Conservation (phyloP, 2,329 filamentous ascomycete species). For the Verticillium nubilum region DNA sequence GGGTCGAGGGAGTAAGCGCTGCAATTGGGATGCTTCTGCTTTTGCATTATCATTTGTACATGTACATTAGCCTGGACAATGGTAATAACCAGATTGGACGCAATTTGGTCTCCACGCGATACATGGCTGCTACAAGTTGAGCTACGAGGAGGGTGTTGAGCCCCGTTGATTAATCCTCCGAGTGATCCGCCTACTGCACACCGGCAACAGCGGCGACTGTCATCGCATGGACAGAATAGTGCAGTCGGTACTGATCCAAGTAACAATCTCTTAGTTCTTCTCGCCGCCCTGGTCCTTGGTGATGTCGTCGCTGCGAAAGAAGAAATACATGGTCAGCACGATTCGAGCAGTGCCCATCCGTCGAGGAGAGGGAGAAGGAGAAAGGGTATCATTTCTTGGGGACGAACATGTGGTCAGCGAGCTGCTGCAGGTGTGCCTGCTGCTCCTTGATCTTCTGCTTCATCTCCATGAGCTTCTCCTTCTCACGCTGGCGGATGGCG, state of each 20-base stretch:
- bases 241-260: neutral
- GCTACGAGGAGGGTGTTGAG: neutral
- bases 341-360: neutral
- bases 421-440: constrained; percentile 75
- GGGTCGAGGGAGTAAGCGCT: neutral
- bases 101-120: neutral
- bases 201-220: neutral
- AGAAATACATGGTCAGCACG: constrained; percentile 4
- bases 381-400: neutral
- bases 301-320: constrained; percentile 61
- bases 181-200: neutral
- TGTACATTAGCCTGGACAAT: constrained; percentile 32
- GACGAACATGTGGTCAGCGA: constrained; percentile 80
- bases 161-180: neutral
- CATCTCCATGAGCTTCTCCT: constrained; percentile 79
- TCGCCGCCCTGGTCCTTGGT: constrained; percentile 68
- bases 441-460: constrained; percentile 71
- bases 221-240: neutral
- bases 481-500: constrained; percentile 82
- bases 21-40: constrained; percentile 2
- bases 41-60: constrained; percentile 20
- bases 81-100: constrained; percentile 2
- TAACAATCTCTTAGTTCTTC: constrained; percentile 42
- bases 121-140: neutral
- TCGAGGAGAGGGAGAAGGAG: neutral